Conservation (phyloP, 225 moss, liverwort and hornwort species). For the Lunularia cruciata region DNA sequence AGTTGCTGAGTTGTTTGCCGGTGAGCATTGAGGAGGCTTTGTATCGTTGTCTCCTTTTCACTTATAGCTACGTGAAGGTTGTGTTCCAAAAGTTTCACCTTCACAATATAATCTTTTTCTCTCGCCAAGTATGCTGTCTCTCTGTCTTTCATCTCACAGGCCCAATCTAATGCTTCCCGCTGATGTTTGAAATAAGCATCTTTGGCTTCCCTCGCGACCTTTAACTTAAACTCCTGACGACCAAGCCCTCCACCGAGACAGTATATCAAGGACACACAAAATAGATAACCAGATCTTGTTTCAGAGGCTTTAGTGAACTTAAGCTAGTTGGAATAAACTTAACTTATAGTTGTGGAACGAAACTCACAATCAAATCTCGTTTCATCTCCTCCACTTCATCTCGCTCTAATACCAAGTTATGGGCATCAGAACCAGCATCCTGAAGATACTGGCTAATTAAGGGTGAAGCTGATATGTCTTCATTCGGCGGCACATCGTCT, state of each 20-base stretch:
- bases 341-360: not conserved
- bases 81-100: slow-evolving; percentile 57
- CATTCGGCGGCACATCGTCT: slow-evolving; percentile 26
- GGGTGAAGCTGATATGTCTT: slow-evolving; percentile 7
- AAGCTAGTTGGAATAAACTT: not conserved
- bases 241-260: not conserved
- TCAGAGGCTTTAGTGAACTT: not conserved
- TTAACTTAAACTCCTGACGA: slow-evolving; percentile 54
- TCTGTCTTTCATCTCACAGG: slow-evolving; percentile 58
- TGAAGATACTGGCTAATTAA: slow-evolving; percentile 32
- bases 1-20: slow-evolving; percentile 50
- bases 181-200: slow-evolving; percentile 65
- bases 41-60: slow-evolving; percentile 64
- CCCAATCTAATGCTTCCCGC: slow-evolving; percentile 62
- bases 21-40: slow-evolving; percentile 54
- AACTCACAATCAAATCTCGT: slow-evolving; percentile 42
- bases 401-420: slow-evolving; percentile 43
- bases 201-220: slow-evolving; percentile 53
- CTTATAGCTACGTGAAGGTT: slow-evolving; percentile 51
- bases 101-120: slow-evolving; percentile 47
- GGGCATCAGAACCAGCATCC: slow-evolving; percentile 38
- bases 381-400: slow-evolving; percentile 53
- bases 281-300: not conserved
- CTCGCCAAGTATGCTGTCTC: slow-evolving; percentile 38
- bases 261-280: not conserved